A percentile compares a stretch with the other conserved stretches of the same genome.
Evolutionary conservation across 768 basidiomycete genomes (phyloP).

Genomic region (Psilocybe cubensis): DNA sequence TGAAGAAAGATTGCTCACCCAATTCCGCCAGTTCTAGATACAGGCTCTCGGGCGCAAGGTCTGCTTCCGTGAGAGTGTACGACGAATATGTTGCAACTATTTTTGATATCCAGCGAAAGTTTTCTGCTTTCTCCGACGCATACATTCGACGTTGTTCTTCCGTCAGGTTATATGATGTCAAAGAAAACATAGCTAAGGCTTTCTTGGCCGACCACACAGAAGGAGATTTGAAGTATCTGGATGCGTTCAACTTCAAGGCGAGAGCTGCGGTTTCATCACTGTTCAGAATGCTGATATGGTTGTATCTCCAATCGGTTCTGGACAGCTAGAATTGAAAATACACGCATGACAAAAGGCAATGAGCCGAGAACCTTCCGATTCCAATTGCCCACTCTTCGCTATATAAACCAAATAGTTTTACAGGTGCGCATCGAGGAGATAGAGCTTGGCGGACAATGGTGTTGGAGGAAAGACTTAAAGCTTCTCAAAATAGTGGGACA

Average conservation of each 20-base stretch:
- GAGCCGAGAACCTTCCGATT: background rate
- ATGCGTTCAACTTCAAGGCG: background rate
- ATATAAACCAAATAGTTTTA: no score
- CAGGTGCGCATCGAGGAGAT: no score
- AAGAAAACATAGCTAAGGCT: conserved; percentile 8
- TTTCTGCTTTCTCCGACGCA: conserved; percentile 50
- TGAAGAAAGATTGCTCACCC: conserved; percentile 29
- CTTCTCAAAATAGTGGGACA: background rate
- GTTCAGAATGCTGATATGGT: background rate
- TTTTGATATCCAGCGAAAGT: conserved; percentile 60
- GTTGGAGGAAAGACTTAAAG: background rate
- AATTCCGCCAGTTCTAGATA: conserved; percentile 46
- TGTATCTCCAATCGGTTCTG: background rate
- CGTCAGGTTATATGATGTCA: conserved; percentile 28
- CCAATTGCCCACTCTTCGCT: background rate
- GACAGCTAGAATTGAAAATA: background rate
- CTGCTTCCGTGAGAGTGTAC: conserved; percentile 41
- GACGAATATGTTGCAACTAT: conserved; percentile 49
- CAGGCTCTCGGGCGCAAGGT: conserved; percentile 42
- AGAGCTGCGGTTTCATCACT: background rate
- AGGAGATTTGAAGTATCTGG: background rate
- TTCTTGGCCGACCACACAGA: conserved; percentile 1
- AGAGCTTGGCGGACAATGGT: no score
- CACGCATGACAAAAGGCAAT: background rate
- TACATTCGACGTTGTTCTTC: conserved; percentile 53